Evolutionary conservation across 768 basidiomycete genomes (phyloP), one percentile per base, ranked within the genome.

Genomic region (Lactarius psammicola): DNA sequence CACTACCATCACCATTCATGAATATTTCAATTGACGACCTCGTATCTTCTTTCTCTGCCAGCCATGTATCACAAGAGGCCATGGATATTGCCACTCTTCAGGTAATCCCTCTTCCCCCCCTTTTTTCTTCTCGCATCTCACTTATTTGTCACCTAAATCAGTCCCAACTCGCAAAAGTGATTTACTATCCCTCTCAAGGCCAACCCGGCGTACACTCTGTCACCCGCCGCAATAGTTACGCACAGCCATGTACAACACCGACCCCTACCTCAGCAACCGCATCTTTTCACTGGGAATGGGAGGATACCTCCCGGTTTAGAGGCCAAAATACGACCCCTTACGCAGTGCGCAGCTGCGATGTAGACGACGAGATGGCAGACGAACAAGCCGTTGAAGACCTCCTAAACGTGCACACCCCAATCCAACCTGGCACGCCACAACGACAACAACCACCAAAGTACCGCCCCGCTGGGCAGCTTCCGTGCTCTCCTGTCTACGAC

Each of bases 21-120:
- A 81, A 75, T 68, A 56, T 80, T 64, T 78, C 82, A 55, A 76
- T 83, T 42, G 82, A 83, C 72, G 82, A 83, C 76, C 83, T 83
- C 71, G 78, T 83, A 60, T 76, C 81, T 26, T 82, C 81, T 13
- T 68, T 83, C 70, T 76, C 74, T 51, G 70, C 78, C 2, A 80
- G 76, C 72, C 82, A 83, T 77, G 81, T 83, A 72, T 81, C 81
- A 65, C 83, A 83, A 69, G 82, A 83, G 69, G 81, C 81, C n/a
- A 76, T 78, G 17, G 83, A 83, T 74, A 76, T 83, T 66, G 80
- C 80, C 56, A 73, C 78, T 30, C 77, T 83, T 17, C 81, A 83
- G 78, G 82, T 83, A 69, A 30, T 65, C 59, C 17, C 38, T 62
- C 53, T 53, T 69, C 51, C 62, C 67, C 71, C 72, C 72, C 71